Evolutionary conservation across 2,329 filamentous ascomycete genomes (phyloP), one percentile per base, ranked within the genome.

Genomic region (Neospermospora avenae): DNA sequence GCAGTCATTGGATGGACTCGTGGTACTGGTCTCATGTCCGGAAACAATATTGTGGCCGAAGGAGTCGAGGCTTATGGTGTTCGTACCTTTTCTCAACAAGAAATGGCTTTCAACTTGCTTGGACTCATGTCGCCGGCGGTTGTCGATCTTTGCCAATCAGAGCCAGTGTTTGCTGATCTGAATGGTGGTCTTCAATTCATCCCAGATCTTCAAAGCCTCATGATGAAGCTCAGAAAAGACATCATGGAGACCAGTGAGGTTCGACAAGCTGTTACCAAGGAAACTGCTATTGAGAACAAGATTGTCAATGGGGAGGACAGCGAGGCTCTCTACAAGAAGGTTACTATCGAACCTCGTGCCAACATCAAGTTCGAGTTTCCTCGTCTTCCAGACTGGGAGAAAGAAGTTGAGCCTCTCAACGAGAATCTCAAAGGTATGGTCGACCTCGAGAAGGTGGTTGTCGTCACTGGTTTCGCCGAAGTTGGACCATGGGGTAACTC

Each of bases 291-390:
- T 59, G 96, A 99, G 80, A 96, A 98, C 81, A 96, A 96, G 81
- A 87, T 97, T 66, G 87, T 99, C 77, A 96, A 99, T 69, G 95
- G 96, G 63, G 91, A 96, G 72, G 87, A 89, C 68, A 96, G 91
- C 53, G 95, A 97, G 76, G 88, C 88, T 37, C 82, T 98, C 10
- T 97, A 97, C 82, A 93, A 95, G 82, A 96, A 93, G 80, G 92
- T 96, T 77, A 87, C 87, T 66, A 87, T 98, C 44, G 89, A 96
- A 73, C 95, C 93, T 52, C 90, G 95, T 70, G 95, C 95, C 74
- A 99, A 99, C 77, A 90, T 99, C 81, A 97, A 97, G 78, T 98
- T 93, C 69, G 89, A 96, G 69, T 99, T 99, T 82, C 96, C 95
- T 45, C 81, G 81, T 67, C 81, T 96, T 49, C 93, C 95, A 42